phyloP scores from a whole-genome alignment of 306 rosid species.

The Oemleria cerasiformis region DNA sequence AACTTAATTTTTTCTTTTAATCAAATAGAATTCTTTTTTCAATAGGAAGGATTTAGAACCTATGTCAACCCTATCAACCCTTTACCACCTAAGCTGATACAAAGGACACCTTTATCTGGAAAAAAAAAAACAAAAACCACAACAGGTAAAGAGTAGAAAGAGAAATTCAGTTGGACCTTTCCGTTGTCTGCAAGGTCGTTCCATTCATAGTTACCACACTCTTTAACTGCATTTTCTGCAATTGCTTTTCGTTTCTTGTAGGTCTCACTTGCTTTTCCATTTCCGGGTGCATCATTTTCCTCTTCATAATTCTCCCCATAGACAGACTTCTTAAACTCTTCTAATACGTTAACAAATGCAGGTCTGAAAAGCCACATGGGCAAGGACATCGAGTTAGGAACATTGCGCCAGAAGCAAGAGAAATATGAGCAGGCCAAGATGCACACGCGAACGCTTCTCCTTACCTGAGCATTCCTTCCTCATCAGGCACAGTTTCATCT shows the following conservation, averaged over 20 bases:
- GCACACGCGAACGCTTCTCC: neutral
- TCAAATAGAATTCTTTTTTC: neutral
- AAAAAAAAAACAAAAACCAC: neutral
- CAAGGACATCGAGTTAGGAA: conserved; percentile 15
- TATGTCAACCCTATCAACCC: neutral
- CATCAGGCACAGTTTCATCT: conserved; percentile 89
- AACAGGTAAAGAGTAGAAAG: conserved; percentile 6
- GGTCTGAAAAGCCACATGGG: conserved; percentile 52
- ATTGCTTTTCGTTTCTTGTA: conserved; percentile 67
- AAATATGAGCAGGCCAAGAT: conserved; percentile 6
- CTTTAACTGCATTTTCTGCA: conserved; percentile 57
- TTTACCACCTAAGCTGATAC: neutral
- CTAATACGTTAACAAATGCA: conserved; percentile 59
- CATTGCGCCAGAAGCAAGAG: neutral
- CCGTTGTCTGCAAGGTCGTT: conserved; percentile 78
- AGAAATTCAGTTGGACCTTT: conserved; percentile 51
- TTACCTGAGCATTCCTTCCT: conserved; percentile 88
- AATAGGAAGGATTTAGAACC: neutral
- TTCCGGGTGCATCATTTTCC: conserved; percentile 35
- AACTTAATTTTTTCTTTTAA: neutral
- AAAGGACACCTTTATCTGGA: neutral
- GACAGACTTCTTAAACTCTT: conserved; percentile 76
- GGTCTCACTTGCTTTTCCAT: conserved; percentile 51
- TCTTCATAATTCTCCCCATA: conserved; percentile 76
- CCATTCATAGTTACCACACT: conserved; percentile 69